phyloP scores from a whole-genome alignment of 2,329 filamentous ascomycete genomes.

The Reticulascus tulasneorum region DNA sequence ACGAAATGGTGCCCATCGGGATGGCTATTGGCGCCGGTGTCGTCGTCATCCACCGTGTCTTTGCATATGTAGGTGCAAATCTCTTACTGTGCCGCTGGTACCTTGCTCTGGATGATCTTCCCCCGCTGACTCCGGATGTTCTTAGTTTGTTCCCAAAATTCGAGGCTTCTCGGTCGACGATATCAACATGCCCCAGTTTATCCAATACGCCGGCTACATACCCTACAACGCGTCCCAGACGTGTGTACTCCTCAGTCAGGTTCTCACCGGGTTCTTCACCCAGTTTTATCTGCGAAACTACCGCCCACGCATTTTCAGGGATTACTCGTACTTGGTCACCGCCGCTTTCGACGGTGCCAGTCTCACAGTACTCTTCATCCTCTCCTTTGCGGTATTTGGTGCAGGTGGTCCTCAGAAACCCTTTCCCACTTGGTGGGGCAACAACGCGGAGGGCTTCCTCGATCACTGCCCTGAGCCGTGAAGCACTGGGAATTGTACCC shows the following conservation, averaged over 20 bases:
- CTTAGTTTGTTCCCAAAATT: constrained; percentile 43
- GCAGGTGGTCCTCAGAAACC: constrained; percentile 38
- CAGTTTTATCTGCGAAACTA: constrained; percentile 52
- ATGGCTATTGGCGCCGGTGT: constrained; percentile 41
- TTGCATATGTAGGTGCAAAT: constrained; percentile 31
- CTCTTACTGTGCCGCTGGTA: not conserved
- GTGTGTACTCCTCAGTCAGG: constrained; percentile 46
- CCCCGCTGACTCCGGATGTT: not conserved
- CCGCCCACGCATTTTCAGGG: constrained; percentile 45
- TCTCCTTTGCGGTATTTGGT: constrained; percentile 54
- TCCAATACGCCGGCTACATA: constrained; percentile 51
- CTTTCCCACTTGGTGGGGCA: constrained; percentile 54
- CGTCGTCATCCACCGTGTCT: constrained; percentile 39
- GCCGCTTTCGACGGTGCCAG: constrained; percentile 51
- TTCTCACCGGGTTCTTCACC: constrained; percentile 41
- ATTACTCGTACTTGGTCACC: constrained; percentile 50
- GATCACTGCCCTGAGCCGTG: constrained; percentile 46
- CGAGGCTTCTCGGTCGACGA: constrained; percentile 34
- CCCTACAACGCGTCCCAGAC: constrained; percentile 53
- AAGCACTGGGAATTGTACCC: too few relatives aligned
- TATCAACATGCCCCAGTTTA: constrained; percentile 50
- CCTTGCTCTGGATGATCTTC: not conserved
- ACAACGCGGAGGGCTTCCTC: constrained; percentile 43
- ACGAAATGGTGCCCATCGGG: constrained; percentile 47
- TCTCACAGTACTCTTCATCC: constrained; percentile 44